Base-by-base conservation (phyloP, 371 early-diverging fungal genomes). In the Syncephalastrum monosporum region DNA sequence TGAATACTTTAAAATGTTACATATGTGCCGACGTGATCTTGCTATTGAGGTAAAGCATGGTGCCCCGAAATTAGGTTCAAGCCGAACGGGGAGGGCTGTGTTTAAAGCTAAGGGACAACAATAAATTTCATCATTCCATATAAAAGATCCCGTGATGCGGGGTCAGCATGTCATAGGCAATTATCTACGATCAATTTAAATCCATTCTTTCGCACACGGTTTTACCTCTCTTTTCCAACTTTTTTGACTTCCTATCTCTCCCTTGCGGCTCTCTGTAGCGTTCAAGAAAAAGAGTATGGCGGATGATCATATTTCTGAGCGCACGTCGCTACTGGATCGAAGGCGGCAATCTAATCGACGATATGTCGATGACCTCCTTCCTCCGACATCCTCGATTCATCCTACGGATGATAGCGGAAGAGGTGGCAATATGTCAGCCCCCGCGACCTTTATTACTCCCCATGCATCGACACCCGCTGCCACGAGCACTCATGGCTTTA, bases 301-400 rank as follows among this genome's bases (percentile, higher is more conserved):
- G 12, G 38, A 33, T 12, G 38, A 33, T 33, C 38, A 33, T 33
- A 33, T 33, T 2, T 33, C 65, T 6, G 73, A 73, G 46, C 55
- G 59, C 16, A 52, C 73, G 3, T 60, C 65, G 15, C 50, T 73
- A 16, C 55, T 73, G 29, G 68, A 69, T 21, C 59, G 70, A 23
- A 50, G 73, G n/a, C 49, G 70, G 49, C 57, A 61, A 50, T 42
- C 51, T 38, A 54, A 54, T 48, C 53, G 50, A 33, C 17, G 44
- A 17, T 50, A 61, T 17, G 56, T 68, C n/a, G 55, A 68, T 25
- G 56, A 38, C 45, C 17, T 51, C 48, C 43, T 61, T 43, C 50
- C 45, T 53, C 21, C 60, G 44, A 17, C 61, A 42, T 43, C 66
- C 46, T 14, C 58, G 13, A 25, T 53, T 45, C 53, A 56, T 13